These are phyloP conservation scores for Epichloe amarillans DNA, from an alignment of 2,329 filamentous ascomycete species.

Conservation along the genomic window DNA sequence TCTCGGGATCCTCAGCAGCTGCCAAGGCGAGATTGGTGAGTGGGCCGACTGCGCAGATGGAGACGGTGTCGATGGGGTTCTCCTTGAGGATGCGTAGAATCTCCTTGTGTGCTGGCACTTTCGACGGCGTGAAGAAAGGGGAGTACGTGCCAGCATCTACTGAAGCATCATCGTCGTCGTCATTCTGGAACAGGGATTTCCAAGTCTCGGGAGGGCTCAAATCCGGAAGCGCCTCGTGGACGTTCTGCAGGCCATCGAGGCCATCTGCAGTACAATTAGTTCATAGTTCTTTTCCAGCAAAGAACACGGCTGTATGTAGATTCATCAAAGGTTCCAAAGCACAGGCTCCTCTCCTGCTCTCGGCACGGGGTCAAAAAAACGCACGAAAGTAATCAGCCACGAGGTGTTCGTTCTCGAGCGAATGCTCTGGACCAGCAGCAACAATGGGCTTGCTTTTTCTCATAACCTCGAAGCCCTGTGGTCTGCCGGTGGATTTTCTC, in stretches of 20 bases:
- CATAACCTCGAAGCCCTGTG: constrained; percentile 61
- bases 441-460: constrained; percentile 65
- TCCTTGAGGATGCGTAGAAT: constrained; percentile 78
- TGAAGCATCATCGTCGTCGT: constrained; percentile 15
- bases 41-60: constrained; percentile 81
- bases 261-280: constrained; percentile 43
- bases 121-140: constrained; percentile 62
- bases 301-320: too few relatives aligned
- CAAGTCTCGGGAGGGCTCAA: constrained; percentile 62
- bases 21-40: constrained; percentile 89
- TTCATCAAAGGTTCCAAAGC: background rate
- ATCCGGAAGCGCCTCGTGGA: constrained; percentile 62
- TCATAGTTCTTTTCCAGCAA: too few relatives aligned
- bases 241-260: constrained; percentile 61
- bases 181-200: constrained; percentile 47
- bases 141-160: constrained; percentile 32
- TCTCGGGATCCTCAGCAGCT: constrained; percentile 74
- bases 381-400: constrained; percentile 79
- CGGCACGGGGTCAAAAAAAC: constrained; percentile 14
- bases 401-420: constrained; percentile 70
- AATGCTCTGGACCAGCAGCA: constrained; percentile 74
- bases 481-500: constrained; percentile 55
- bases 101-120: constrained; percentile 62
- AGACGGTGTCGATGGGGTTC: constrained; percentile 71
- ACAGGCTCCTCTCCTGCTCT: background rate